Base-by-base conservation (phyloP, 1,139 yeast genomes). In the Pichia inconspicua region DNA sequence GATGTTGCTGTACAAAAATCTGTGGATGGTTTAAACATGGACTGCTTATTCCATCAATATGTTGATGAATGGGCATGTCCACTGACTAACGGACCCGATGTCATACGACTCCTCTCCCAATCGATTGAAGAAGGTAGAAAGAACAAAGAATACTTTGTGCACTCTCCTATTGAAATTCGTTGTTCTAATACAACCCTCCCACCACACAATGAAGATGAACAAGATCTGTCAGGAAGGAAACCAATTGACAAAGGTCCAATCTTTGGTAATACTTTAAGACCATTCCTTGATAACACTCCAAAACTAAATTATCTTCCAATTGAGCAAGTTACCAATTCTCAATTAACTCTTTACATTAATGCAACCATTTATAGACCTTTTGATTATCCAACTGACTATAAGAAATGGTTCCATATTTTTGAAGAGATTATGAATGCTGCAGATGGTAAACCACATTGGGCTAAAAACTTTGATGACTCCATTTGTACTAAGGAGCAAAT, bases 391-490 rank as follows among this genome's bases (percentile, higher is more conserved):
- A 82, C 89, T 6, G 82, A 85, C 41, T 82, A 89, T 44, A 82
- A 80, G 50, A 74, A 79, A 55, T 92, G 97, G 96, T 92, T 77
- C 67, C 76, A 77, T 46, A 72, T 73, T n/a, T 92, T 92, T 65
- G 98, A 92, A 66, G 75, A 77, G 50, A 77, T 87, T 1, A 73
- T 90, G 73, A 73, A 74, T 47, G 79, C 77, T 35, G 90, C 84
- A 25, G 90, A 86, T 39, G 98, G 98, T 44, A 86, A 83, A 63
- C 98, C 98, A 1, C 98, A 92, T 65, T 92, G 98, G 98, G 98
- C 98, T n/a, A 92, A 92, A 72, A 90, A 90, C 67, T 92, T 89
- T 64, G 74, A 89, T 55, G 96, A 96, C 2, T 68, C 81, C 32
- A 73, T 82, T 56, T 96, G 96, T 2, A 80, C 88, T 61, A 77